Evolutionary conservation across 306 rosid species (phyloP).

Genomic region (Citrullus mucosospermus): DNA sequence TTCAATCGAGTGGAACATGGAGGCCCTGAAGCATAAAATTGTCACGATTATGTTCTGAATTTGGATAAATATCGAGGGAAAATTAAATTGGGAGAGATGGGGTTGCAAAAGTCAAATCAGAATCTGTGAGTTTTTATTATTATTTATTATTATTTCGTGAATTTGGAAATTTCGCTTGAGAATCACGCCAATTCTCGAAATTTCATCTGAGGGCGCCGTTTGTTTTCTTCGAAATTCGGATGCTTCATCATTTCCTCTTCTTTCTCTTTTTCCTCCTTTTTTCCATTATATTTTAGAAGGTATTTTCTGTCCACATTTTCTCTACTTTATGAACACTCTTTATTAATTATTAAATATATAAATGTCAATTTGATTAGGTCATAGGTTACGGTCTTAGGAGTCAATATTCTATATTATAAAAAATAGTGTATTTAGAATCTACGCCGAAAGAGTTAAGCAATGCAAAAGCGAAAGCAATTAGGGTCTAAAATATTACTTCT

Average conservation of each 20-base stretch:
- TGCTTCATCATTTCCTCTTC: not conserved
- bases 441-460: too few species aligned
- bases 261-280: too few species aligned
- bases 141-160: not conserved
- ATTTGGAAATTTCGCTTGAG: slow-evolving; percentile 36
- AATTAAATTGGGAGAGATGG: not conserved
- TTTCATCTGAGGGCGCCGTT: not conserved
- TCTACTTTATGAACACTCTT: too few species aligned
- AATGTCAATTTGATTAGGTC: too few species aligned
- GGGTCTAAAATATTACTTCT: too few species aligned
- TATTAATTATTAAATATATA: too few species aligned
- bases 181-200: slow-evolving; percentile 22
- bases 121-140: not conserved
- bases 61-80: not conserved
- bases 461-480: too few species aligned
- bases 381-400: too few species aligned
- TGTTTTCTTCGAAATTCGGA: not conserved
- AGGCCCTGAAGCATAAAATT: not conserved
- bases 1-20: not conserved
- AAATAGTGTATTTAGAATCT: too few species aligned
- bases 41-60: not conserved
- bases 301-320: too few species aligned
- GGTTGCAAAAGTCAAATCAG: not conserved
- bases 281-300: too few species aligned
- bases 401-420: too few species aligned